phyloP scores from a whole-genome alignment of 2,329 filamentous ascomycete species.

The Botrytis hyacinthi region DNA sequence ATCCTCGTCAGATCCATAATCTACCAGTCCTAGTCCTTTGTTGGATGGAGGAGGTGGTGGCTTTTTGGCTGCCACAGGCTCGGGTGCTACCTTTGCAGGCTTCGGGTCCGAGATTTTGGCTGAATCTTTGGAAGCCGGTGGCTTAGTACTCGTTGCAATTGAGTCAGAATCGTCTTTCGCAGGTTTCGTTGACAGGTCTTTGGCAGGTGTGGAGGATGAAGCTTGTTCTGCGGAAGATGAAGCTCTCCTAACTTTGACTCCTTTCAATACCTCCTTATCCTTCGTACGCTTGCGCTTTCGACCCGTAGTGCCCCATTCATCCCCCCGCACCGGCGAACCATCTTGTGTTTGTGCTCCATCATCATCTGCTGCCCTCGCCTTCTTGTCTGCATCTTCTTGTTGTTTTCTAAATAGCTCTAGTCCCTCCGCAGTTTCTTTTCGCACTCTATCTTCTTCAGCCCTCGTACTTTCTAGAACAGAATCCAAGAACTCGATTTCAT shows the following conservation, averaged over 20 bases:
- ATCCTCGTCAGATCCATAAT: conserved; percentile 57
- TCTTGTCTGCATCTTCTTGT: conserved; percentile 43
- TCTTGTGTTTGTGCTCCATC: conserved; percentile 25
- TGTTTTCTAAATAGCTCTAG: conserved; percentile 54
- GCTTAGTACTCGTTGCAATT: conserved; percentile 4
- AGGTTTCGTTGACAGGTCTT: conserved; percentile 15
- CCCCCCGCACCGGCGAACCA: conserved; percentile 31
- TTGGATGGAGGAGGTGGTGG: conserved; percentile 30
- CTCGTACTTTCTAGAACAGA: conserved; percentile 51
- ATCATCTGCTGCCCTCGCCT: conserved; percentile 29
- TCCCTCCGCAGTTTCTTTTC: conserved; percentile 56
- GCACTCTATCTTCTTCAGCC: conserved; percentile 53
- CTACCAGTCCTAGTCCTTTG: conserved; percentile 46
- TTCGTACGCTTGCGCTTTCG: conserved; percentile 44
- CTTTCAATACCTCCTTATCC: conserved; percentile 41
- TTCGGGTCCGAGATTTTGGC: not conserved
- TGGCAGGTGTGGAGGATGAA: conserved; percentile 1
- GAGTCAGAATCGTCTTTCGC: conserved; percentile 1
- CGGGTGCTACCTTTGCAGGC: not conserved
- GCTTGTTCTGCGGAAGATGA: conserved; percentile 29
- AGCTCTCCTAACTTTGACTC: conserved; percentile 37
- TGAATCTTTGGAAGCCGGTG: not conserved
- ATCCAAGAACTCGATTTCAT: conserved; percentile 74
- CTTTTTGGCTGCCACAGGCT: conserved; percentile 18
- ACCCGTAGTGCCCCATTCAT: conserved; percentile 40